phyloP scores from a whole-genome alignment of 148 eudicot genomes.

The Nepenthes gracilis region DNA sequence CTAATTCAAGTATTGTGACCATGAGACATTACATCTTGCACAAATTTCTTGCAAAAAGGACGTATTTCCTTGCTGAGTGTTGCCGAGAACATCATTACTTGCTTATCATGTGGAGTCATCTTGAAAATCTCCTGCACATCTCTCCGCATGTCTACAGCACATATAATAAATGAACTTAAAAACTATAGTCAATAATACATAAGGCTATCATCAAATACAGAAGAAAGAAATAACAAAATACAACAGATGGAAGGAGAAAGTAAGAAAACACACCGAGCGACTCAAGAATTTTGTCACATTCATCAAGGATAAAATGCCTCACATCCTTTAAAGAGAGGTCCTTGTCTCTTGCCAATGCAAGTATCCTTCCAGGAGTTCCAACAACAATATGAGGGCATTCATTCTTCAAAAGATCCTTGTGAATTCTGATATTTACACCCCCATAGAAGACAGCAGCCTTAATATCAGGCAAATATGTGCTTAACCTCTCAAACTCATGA shows the following conservation, averaged over 20 bases:
- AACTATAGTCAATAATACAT: too few relatives aligned
- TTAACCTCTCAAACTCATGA: conserved; percentile 70
- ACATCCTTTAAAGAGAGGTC: conserved; percentile 56
- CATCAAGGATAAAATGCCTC: conserved; percentile 69
- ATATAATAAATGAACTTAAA: not conserved
- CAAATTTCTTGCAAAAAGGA: conserved; percentile 95
- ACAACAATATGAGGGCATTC: conserved; percentile 81
- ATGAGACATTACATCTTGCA: conserved; percentile 92
- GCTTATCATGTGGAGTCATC: conserved; percentile 99
- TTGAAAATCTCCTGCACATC: conserved; percentile 96
- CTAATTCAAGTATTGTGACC: conserved; percentile 66
- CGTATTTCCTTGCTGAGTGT: conserved; percentile 97
- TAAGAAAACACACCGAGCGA: conserved; percentile 39
- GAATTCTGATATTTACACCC: conserved; percentile 59
- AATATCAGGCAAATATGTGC: conserved; percentile 50
- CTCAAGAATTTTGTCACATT: conserved; percentile 81
- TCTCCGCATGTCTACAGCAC: conserved; percentile 76
- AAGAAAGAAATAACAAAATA: not conserved
- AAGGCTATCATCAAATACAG: not conserved
- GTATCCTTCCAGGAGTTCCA: conserved; percentile 68
- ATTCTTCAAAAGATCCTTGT: conserved; percentile 62
- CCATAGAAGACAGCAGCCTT: conserved; percentile 72
- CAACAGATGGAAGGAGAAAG: too few relatives aligned
- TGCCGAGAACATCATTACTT: conserved; percentile 99
- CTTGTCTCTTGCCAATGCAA: conserved; percentile 62